Conservation (phyloP, 2,329 filamentous ascomycete genomes). For the Aphanoascus verrucosus region DNA sequence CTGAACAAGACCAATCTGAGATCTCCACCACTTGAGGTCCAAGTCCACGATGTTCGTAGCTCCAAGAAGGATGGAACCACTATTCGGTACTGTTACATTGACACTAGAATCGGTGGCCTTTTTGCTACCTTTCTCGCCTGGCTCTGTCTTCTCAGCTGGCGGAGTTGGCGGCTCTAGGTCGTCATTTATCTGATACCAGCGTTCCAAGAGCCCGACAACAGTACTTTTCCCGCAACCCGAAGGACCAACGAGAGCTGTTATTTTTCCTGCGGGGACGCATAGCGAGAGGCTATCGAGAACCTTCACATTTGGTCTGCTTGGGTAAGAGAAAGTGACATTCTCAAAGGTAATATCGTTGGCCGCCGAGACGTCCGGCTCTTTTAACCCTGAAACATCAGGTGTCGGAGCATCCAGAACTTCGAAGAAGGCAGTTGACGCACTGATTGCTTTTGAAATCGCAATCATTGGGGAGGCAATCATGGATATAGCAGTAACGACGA, state of each 20-base stretch:
- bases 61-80: slow-evolving; percentile 45
- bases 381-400: slow-evolving; percentile 30
- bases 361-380: slow-evolving; percentile 41
- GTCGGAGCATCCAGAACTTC: slow-evolving; percentile 24
- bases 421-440: slow-evolving; percentile 26
- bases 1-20: slow-evolving; percentile 53
- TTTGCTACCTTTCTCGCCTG: background rate
- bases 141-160: background rate
- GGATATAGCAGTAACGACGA: slow-evolving; percentile 14
- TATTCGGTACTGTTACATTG: slow-evolving; percentile 6
- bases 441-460: slow-evolving; percentile 27
- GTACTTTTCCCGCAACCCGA: slow-evolving; percentile 40
- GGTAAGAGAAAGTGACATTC: slow-evolving; percentile 62
- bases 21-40: slow-evolving; percentile 51
- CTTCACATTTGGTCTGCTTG: slow-evolving; percentile 34
- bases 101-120: background rate
- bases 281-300: slow-evolving; percentile 29
- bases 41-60: slow-evolving; percentile 45
- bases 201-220: slow-evolving; percentile 34
- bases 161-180: background rate
- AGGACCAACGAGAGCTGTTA: slow-evolving; percentile 37
- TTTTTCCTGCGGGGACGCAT: slow-evolving; percentile 28
- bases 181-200: slow-evolving; percentile 31
- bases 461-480: slow-evolving; percentile 23
- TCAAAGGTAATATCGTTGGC: slow-evolving; percentile 49